Evolutionary conservation across 2,329 filamentous ascomycete genomes (phyloP), one percentile per base, ranked within the genome.

Genomic region (Apiospora aurea): DNA sequence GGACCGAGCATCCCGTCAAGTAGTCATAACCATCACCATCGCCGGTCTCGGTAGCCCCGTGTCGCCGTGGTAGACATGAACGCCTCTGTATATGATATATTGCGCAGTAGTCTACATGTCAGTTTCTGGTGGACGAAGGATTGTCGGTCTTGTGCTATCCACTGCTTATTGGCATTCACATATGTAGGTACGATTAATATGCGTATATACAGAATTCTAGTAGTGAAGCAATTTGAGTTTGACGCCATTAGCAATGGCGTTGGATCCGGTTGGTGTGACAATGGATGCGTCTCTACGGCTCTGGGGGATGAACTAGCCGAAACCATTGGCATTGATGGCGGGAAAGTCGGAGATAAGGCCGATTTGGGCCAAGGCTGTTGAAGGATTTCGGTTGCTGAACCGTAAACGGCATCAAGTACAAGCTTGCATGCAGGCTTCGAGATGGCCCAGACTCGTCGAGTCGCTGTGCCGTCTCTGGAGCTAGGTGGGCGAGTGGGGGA

Each of bases 391-490:
- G 18, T 1, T 13, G 57, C 5, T n/a, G 57, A 41, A 7, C 57
- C 57, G 57, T 64, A n/a, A 64, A 64, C 21, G 57, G 57, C 57
- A 64, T 64, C 34, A n/a, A 64, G 57, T 41, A 29, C 46, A 21
- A n/a, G 46, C 46, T 49, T 49, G 34, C 29, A 64, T 64, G 34
- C 53, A 38, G 2, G 53, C 53, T 38, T 57, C 14, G 29, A 61
- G 10, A 41, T 16, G 57, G 57, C 21, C 29, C 34, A 64, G 57
- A 64, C 57, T 64, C 57, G 10, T 64, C 57, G 2, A 64, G 34
- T 41, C 57, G 57, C n/a, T 18, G 57, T 41, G 57, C 57, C 57
- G 34, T 13, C 57, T 24, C 29, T 26, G 34, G 18, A n/a, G 10
- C 57, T 21, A 64, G 4, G 57, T 41, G 34, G 57, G 34, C 3